A percentile compares a stretch with the other conserved stretches of the same genome.
These are phyloP conservation scores for Lepraria neglecta DNA, from an alignment of 495 filamentous ascomycete genomes.

Conservation along the genomic window DNA sequence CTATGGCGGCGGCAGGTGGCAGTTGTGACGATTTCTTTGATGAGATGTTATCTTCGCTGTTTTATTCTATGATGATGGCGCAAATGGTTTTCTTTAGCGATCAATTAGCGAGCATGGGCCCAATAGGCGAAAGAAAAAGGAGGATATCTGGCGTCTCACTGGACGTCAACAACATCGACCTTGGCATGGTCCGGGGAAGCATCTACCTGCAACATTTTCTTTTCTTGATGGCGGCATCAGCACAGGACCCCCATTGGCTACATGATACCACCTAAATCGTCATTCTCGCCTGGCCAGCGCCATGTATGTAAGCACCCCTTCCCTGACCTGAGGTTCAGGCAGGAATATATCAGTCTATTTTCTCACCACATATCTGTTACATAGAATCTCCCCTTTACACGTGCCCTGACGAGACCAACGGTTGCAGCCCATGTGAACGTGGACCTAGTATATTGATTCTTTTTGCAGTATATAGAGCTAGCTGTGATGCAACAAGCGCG, in stretches of 20 bases:
- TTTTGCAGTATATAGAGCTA: constrained; percentile 12
- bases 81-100: constrained; percentile 13
- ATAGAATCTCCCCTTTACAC: constrained; percentile 36
- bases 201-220: constrained; percentile 26
- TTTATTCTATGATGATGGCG: constrained; percentile 22
- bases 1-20: constrained; percentile 68
- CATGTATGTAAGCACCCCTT: constrained; percentile 76
- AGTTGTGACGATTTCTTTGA: constrained; percentile 25
- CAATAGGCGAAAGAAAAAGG: constrained; percentile 10
- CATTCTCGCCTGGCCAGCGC: constrained; percentile 57
- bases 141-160: constrained; percentile 11
- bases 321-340: constrained; percentile 44
- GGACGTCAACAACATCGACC: constrained; percentile 8
- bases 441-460: not conserved
- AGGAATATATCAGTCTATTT: constrained; percentile 48
- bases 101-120: constrained; percentile 23
- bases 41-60: constrained; percentile 29
- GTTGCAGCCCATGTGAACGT: constrained; percentile 8
- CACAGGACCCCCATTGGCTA: constrained; percentile 37
- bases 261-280: constrained; percentile 47
- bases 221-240: constrained; percentile 30
- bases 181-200: constrained; percentile 27
- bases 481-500: not conserved
- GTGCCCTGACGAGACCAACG: constrained; percentile 30
- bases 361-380: constrained; percentile 47